A percentile compares a stretch with the other conserved stretches of the same genome.
phyloP scores from a whole-genome alignment of 1,139 yeast genomes.

The Neolecta irregularis region DNA sequence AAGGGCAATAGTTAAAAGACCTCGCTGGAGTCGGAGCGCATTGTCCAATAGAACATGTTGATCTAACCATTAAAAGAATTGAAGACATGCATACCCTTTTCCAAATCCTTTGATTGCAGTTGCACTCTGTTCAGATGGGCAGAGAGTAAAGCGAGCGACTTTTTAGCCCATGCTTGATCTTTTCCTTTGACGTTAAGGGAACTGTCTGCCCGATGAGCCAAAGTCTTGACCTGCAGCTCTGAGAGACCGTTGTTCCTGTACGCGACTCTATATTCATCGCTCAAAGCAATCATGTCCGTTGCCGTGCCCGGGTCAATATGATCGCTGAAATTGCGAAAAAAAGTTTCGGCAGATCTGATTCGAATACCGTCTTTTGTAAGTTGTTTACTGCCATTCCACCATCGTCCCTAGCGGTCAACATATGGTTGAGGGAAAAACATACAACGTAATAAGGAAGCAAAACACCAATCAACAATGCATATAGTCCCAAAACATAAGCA shows the following conservation, averaged over 20 bases:
- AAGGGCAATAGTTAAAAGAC: conserved; percentile 66
- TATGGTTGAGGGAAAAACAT: conserved; percentile 18
- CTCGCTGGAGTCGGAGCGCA: conserved; percentile 52
- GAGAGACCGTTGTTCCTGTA: not conserved
- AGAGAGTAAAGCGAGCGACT: conserved; percentile 2
- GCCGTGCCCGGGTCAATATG: conserved; percentile 38
- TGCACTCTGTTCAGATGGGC: conserved; percentile 41
- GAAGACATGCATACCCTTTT: not conserved
- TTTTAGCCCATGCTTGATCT: too few relatives aligned
- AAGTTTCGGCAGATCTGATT: conserved; percentile 51
- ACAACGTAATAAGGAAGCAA: conserved; percentile 64
- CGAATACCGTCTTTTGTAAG: conserved; percentile 76
- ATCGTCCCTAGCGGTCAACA: conserved; percentile 25
- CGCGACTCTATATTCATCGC: conserved; percentile 24
- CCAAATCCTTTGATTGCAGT: conserved; percentile 14
- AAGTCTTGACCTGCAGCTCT: not conserved
- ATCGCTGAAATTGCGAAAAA: conserved; percentile 60
- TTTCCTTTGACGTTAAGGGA: not conserved
- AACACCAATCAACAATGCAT: conserved; percentile 59
- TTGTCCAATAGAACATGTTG: conserved; percentile 33
- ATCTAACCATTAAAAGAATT: conserved; percentile 23
- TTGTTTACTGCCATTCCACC: conserved; percentile 81
- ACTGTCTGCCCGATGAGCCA: not conserved
- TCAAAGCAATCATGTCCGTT: conserved; percentile 35
- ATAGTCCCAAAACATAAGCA: conserved; percentile 46